Percentiles rank a stretch among this genome's conserved stretches.
phyloP scores from a whole-genome alignment of 805 yeast species.

The Metschnikowia picachoensis region DNA sequence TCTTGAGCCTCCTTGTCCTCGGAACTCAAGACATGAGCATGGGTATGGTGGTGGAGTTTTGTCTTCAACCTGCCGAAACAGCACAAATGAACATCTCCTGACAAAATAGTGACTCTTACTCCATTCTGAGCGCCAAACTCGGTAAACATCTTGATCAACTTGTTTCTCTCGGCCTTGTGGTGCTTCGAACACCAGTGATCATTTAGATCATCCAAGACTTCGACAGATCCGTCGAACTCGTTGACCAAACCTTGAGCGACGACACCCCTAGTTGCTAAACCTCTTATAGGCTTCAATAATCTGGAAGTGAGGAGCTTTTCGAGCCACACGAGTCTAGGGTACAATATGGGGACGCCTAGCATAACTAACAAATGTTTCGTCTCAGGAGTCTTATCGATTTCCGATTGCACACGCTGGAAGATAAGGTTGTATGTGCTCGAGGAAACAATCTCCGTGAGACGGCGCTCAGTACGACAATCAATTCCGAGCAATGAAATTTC shows the following conservation, averaged over 20 bases:
- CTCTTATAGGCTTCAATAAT: slow-evolving; percentile 58
- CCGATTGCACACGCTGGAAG: slow-evolving; percentile 57
- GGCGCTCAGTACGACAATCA: slow-evolving; percentile 92
- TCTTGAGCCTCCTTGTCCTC: slow-evolving; percentile 35
- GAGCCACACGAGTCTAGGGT: slow-evolving; percentile 90
- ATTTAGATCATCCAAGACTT: slow-evolving; percentile 85
- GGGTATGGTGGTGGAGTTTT: slow-evolving; percentile 42
- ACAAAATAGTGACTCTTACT: slow-evolving; percentile 74
- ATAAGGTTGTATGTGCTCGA: slow-evolving; percentile 53
- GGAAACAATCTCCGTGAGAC: slow-evolving; percentile 52
- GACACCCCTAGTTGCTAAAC: slow-evolving; percentile 52
- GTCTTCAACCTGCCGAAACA: slow-evolving; percentile 76
- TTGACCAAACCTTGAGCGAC: slow-evolving; percentile 74
- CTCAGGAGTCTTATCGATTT: slow-evolving; percentile 49
- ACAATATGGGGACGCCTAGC: slow-evolving; percentile 93
- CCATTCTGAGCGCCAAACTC: slow-evolving; percentile 61
- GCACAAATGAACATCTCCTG: slow-evolving; percentile 93
- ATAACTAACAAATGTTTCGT: slow-evolving; percentile 75
- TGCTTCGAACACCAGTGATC: slow-evolving; percentile 95
- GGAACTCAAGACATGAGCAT: slow-evolving; percentile 29
- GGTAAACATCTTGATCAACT: slow-evolving; percentile 55
- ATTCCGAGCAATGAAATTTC: slow-evolving; percentile 71
- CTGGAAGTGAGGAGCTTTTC: slow-evolving; percentile 68
- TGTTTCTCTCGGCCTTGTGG: slow-evolving; percentile 84
- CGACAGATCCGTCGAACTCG: slow-evolving; percentile 89